Evolutionary conservation across 768 basidiomycete genomes (phyloP).

Genomic region (Multifurca ochricompacta): DNA sequence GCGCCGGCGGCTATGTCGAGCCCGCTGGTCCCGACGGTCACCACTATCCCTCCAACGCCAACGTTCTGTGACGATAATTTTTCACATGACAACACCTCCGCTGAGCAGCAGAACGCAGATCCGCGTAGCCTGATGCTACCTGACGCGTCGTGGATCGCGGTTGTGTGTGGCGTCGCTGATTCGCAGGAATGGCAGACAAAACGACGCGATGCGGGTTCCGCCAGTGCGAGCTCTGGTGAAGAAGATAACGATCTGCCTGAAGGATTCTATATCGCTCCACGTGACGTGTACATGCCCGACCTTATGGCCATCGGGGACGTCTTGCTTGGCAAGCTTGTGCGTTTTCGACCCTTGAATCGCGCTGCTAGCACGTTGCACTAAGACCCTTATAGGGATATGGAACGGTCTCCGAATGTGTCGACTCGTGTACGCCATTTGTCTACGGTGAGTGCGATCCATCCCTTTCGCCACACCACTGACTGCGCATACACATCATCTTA

Average conservation of each 20-base stretch:
- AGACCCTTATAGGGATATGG: conserved; percentile 57
- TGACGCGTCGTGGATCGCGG: conserved; percentile 64
- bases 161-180: conserved; percentile 69
- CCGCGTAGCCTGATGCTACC: conserved; percentile 41
- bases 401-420: conserved; percentile 72
- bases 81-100: conserved; percentile 15
- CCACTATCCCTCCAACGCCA: conserved; percentile 24
- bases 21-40: conserved; percentile 23
- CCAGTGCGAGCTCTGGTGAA: conserved; percentile 20
- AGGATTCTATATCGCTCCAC: conserved; percentile 67
- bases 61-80: conserved; percentile 21
- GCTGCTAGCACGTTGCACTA: neutral
- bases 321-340: conserved; percentile 67
- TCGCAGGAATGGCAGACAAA: conserved; percentile 38
- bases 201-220: conserved; percentile 24
- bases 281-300: conserved; percentile 78
- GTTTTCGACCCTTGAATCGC: conserved; percentile 22
- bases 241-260: conserved; percentile 45
- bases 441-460: conserved; percentile 42
- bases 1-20: conserved; percentile 17
- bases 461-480: neutral
- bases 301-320: conserved; percentile 67
- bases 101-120: conserved; percentile 25
- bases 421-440: conserved; percentile 68
- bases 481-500: conserved; percentile 22